Evolutionary conservation across 331 rosid species (phyloP), one percentile per base, ranked within the genome.

Genomic region (Acacia pycnantha): DNA sequence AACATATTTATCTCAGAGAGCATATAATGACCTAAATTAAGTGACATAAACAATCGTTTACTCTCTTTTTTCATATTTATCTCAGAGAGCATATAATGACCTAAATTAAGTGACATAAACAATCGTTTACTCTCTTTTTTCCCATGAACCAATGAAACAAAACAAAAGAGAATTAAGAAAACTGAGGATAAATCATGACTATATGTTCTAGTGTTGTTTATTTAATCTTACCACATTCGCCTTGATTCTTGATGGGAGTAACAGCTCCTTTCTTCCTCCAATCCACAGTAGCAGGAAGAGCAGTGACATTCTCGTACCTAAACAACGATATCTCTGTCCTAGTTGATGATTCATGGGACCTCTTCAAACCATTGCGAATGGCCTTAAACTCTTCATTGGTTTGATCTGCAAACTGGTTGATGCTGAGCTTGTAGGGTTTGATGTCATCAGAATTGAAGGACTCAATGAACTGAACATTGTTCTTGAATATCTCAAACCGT

Each of bases 231-330:
- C 92, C 90, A 56, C 92, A 86, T 29, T 65, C 29, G 29, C 90
- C 88, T 77, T 89, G 87, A 67, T 89, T 53, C 81, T 87, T 84
- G 81, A 87, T 21, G 2, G 83, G 84, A 56, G 92, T 84, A 35
- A 86, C 87, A 8, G 87, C 87, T 67, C 81, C 90, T 41, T 77
- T 80, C 51, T 74, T 41, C 65, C 86, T 82, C 92, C 92, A 89
- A 47, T 84, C 87, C 46, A 89, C 33, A 18, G 72, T 47, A 16
- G 78, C n/a, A 19, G 90, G 88, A 73, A 80, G 21, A 67, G 48
- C 74, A n/a, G 76, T 68, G 6, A 50, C 84, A 31, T 65, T 77
- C 50, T 80, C 84, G 54, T 84, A 86, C 51, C 46, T 84, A 16
- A 82, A 86, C 6, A 68, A 40, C 8, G 11, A 3, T 18, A 19